Base-by-base conservation (phyloP, 345 rosid genomes). In the Hypericum perforatum region DNA sequence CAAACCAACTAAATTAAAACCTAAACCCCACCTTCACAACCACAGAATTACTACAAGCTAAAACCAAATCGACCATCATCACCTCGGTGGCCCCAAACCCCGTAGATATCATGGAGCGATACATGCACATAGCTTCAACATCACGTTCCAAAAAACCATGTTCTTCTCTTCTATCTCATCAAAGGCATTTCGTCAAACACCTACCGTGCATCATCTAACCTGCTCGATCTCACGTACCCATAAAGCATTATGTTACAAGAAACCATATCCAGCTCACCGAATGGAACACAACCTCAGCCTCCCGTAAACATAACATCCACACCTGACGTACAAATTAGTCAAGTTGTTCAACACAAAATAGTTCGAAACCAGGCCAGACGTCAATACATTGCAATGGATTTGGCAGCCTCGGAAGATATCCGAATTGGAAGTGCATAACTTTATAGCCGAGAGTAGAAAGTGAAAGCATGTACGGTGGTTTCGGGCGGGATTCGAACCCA, bases 111-210 rank as follows among this genome's bases (percentile, higher is more conserved):
- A 90, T 86, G 59, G 65, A 71, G 6, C 62, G 48, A 64, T 70
- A 78, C 68, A 66, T 70, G 59, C 56, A 49, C 41, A 86, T 57
- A 67, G 95, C 95, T 63, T 86, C 62, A 89, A 66, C 88, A 89
- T 78, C 44, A 86, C 95, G 63, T 86, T 89, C 95, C 97, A 86
- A 0, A 94, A 64, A 63, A 86, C 79, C 50, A 71, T 39, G 44
- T 77, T 82, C 69, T 63, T 80, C 43, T 80, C 82, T 6, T 61
- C 59, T 94, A 90, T 84, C 63, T 68, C 83, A 68, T 82, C 69
- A 32, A 45, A 41, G 90, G 85, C 89, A 79, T 83, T 70, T 39
- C 57, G 49, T 78, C 85, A 63, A 83, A 89, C 80, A 89, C 11
- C 41, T 59, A 36, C 15, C 76, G 70, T 2, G 95, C 94, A 7